A percentile compares a stretch with the other conserved stretches of the same genome.
phyloP scores from a whole-genome alignment of 768 basidiomycete species.

The Tylopilus rubrobrunneus region DNA sequence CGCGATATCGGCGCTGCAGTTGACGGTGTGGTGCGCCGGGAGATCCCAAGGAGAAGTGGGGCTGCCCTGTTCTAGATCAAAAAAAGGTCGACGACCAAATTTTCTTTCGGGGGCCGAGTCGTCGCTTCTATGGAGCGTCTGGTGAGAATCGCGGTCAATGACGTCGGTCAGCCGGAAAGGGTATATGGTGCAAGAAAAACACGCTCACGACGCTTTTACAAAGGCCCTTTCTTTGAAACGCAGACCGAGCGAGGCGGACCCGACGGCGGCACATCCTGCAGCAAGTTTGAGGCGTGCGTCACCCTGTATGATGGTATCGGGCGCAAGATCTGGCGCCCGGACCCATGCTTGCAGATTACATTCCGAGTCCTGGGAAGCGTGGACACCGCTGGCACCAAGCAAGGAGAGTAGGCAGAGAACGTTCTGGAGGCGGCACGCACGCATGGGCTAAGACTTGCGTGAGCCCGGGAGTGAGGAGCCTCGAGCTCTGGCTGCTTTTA shows the following conservation, averaged over 20 bases:
- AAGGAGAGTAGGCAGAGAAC: too few species aligned
- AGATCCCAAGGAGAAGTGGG: background rate
- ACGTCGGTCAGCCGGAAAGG: background rate
- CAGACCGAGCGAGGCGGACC: background rate
- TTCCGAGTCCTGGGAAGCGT: too few species aligned
- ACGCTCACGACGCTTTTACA: background rate
- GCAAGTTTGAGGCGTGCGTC: background rate
- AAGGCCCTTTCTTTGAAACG: slow-evolving; percentile 2
- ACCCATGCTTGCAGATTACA: too few species aligned
- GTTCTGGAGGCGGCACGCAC: too few species aligned
- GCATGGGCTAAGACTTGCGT: too few species aligned
- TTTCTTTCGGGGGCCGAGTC: background rate
- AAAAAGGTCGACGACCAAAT: background rate
- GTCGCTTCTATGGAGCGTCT: slow-evolving; percentile 2
- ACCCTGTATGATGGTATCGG: background rate
- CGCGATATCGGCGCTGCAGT: background rate
- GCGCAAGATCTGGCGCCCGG: too few species aligned
- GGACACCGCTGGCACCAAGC: too few species aligned
- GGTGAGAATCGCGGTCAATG: background rate
- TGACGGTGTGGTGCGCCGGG: background rate
- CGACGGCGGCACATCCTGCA: background rate
- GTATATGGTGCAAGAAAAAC: too few species aligned
- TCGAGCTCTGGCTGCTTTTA: too few species aligned
- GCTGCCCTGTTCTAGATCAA: background rate
- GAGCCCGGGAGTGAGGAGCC: too few species aligned